Percentiles rank a stretch among this genome's conserved stretches.
These are phyloP conservation scores for Boletus pseudopeckii DNA, from an alignment of 768 basidiomycete genomes.

Conservation along the genomic window DNA sequence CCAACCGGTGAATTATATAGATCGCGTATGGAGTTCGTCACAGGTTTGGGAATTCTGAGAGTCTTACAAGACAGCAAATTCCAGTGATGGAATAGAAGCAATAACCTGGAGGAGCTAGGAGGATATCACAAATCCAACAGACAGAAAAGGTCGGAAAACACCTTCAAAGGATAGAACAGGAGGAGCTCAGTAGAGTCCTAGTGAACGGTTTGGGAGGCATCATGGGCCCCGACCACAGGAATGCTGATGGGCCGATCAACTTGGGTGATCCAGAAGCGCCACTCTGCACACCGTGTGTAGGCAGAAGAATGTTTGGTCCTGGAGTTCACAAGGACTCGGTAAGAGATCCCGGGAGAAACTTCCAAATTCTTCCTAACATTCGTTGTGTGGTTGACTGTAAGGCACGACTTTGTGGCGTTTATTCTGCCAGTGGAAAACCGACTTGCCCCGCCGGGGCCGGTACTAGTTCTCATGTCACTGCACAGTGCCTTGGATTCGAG, in stretches of 20 bases:
- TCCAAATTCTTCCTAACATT: no score
- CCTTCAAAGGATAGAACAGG: background rate
- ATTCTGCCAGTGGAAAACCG: no score
- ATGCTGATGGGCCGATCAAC: background rate
- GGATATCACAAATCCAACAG: background rate
- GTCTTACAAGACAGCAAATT: background rate
- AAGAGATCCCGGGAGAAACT: background rate
- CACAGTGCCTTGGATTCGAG: no score
- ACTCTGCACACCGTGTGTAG: background rate
- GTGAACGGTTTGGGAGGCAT: background rate
- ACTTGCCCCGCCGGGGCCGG: no score
- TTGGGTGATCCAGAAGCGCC: background rate
- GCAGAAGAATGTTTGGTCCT: background rate
- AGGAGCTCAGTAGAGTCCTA: background rate
- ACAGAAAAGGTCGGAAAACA: background rate
- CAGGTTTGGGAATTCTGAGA: background rate
- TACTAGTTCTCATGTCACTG: no score
- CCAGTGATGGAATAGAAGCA: background rate
- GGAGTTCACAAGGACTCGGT: no score
- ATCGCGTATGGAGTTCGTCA: background rate
- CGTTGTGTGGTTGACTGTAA: no score
- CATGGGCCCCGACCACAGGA: background rate
- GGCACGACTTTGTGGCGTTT: no score
- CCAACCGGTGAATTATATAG: constrained; percentile 1
- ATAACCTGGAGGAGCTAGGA: background rate